A percentile compares a stretch with the other conserved stretches of the same genome.
phyloP scores from a whole-genome alignment of 1,284 basidiomycete species.

The Psilocybe mexicana region DNA sequence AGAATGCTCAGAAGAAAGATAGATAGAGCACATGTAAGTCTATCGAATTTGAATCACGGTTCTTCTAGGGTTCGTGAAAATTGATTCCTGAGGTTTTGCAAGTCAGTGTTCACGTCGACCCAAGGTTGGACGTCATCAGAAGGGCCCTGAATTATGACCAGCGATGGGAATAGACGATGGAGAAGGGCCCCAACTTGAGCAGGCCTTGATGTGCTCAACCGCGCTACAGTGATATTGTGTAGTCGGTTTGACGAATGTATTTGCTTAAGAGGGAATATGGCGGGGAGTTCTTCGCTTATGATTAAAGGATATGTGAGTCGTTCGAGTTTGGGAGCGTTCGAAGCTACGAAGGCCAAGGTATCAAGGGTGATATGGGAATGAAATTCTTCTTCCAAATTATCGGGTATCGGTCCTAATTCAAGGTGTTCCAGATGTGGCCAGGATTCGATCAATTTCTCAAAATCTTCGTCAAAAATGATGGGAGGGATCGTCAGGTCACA shows the following conservation, averaged over 20 bases:
- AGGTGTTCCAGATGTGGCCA: slow-evolving; percentile 48
- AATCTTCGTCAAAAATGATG: slow-evolving; percentile 39
- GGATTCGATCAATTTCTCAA: slow-evolving; percentile 42
- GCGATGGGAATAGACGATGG: slow-evolving; percentile 31
- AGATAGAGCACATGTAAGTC: no score
- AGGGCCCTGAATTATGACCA: slow-evolving; percentile 31
- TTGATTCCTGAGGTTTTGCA: background rate
- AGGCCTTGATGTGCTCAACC: slow-evolving; percentile 22
- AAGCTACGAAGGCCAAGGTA: slow-evolving; percentile 38
- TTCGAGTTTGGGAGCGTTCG: slow-evolving; percentile 34
- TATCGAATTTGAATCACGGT: no score
- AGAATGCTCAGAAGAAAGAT: no score
- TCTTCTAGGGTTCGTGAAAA: no score
- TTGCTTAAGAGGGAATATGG: background rate
- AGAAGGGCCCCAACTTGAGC: slow-evolving; percentile 25
- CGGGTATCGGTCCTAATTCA: slow-evolving; percentile 36
- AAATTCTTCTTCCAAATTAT: background rate
- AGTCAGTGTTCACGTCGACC: slow-evolving; percentile 7
- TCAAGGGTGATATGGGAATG: slow-evolving; percentile 34
- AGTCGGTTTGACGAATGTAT: background rate
- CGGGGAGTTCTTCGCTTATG: slow-evolving; percentile 12
- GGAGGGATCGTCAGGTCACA: slow-evolving; percentile 44
- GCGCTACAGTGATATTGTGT: slow-evolving; percentile 27
- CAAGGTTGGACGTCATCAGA: slow-evolving; percentile 14
- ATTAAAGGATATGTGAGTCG: slow-evolving; percentile 41